Conservation (phyloP, 768 basidiomycete genomes). For the Suillus sp. region DNA sequence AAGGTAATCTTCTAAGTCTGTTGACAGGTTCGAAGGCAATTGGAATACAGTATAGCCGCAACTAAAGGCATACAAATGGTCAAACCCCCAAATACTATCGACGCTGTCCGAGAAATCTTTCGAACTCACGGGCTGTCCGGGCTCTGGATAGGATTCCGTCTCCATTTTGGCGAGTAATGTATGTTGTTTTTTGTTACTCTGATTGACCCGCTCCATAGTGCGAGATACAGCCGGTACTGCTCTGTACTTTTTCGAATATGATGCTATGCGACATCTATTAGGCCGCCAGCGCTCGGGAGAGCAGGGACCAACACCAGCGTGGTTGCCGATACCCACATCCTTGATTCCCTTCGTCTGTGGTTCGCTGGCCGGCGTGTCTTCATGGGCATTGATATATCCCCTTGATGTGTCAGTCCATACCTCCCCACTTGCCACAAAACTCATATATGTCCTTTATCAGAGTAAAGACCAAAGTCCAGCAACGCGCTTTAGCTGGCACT, state of each 20-base stretch:
- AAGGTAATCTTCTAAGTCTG: constrained; percentile 13
- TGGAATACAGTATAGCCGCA: constrained; percentile 90
- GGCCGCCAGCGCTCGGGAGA: constrained; percentile 78
- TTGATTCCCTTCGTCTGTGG: constrained; percentile 91
- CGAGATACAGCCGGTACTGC: constrained; percentile 90
- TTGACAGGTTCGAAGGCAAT: constrained; percentile 79
- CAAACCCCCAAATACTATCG: constrained; percentile 77
- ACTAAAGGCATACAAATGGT: constrained; percentile 69
- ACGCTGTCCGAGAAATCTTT: constrained; percentile 82
- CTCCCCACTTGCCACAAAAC: background rate
- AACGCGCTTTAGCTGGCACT: constrained; percentile 83
- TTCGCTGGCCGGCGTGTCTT: constrained; percentile 85
- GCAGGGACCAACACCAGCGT: constrained; percentile 79
- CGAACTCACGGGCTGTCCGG: constrained; percentile 60
- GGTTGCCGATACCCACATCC: constrained; percentile 80
- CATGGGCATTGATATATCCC: constrained; percentile 92
- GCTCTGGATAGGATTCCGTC: constrained; percentile 79
- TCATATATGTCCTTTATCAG: constrained; percentile 39
- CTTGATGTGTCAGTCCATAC: constrained; percentile 74
- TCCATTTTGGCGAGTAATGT: constrained; percentile 75
- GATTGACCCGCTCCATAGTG: constrained; percentile 43
- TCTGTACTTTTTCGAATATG: constrained; percentile 93
- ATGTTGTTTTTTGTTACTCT: background rate
- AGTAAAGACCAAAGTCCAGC: constrained; percentile 95
- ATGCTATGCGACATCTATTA: constrained; percentile 84